Conservation (phyloP, 768 basidiomycete genomes). For the Suillus tomentosus region DNA sequence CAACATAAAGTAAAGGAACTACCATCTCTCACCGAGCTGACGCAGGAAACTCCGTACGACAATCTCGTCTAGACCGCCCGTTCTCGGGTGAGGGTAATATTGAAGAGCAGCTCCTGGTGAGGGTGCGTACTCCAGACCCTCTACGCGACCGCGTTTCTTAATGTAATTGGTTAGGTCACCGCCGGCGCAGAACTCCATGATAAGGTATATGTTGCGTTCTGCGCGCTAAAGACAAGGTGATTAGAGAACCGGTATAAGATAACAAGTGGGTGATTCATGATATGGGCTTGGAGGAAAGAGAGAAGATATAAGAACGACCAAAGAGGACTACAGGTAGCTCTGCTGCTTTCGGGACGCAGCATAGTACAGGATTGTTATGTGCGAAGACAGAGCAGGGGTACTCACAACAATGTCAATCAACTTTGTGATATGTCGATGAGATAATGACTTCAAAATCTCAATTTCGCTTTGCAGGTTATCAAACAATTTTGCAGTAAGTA, state of each 20-base stretch:
- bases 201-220: slow-evolving; percentile 83
- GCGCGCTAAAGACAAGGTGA: slow-evolving; percentile 50
- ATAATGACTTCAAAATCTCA: slow-evolving; percentile 90
- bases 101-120: slow-evolving; percentile 66
- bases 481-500: slow-evolving; percentile 87
- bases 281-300: background rate
- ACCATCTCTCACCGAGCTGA: slow-evolving; percentile 67
- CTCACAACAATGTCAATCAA: slow-evolving; percentile 90
- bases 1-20: background rate
- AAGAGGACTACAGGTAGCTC: background rate
- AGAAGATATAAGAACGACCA: background rate
- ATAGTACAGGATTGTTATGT: background rate
- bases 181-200: slow-evolving; percentile 97
- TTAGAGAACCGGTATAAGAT: slow-evolving; percentile 12
- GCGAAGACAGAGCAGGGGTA: slow-evolving; percentile 15
- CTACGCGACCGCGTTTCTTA: slow-evolving; percentile 94
- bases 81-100: slow-evolving; percentile 89
- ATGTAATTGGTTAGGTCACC: slow-evolving; percentile 97
- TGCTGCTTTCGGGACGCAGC: background rate
- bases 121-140: slow-evolving; percentile 82
- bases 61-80: slow-evolving; percentile 87
- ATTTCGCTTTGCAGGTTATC: slow-evolving; percentile 99
- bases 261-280: background rate
- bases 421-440: slow-evolving; percentile 90
- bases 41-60: slow-evolving; percentile 91